Evolutionary conservation across 805 yeast species (phyloP), one percentile per base, ranked within the genome.

Genomic region (Ogataea ganodermae): DNA sequence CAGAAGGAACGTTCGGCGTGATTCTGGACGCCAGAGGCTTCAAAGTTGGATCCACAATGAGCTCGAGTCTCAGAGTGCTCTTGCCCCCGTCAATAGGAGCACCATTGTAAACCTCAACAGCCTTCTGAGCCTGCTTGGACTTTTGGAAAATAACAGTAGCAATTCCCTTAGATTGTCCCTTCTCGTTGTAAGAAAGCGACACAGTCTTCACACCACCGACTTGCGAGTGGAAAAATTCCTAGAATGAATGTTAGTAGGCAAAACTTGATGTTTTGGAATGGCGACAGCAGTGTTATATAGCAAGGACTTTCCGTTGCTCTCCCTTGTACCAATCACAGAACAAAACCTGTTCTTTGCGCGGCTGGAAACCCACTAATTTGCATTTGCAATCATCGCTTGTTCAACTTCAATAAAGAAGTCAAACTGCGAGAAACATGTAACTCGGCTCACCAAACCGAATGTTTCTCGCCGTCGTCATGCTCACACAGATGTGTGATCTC

Each of bases 21-120:
- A 89, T 84, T 76, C 96, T 84, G 14, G 86, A 74, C 44, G 89
- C 75, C 60, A 89, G 78, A 24, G 90, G 84, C 69, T 77, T 83
- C 68, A 79, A 80, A 57, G 83, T 73, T 57, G 97, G 96, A 66
- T 91, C 97, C 61, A 89, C 76, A 57, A 92, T 80, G 62, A 94
- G 74, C 70, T 90, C 97, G 45, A 80, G 71, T 69, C 79, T 86
- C 76, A 94, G 79, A 67, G 76, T 85, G 56, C 80, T 68, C 51
- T 83, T 78, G 51, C 97, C 97, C 46, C 84, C 84, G 65, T 94
- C 99, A 60, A 94, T 87, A 62, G 96, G 91, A 37, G 96, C 92
- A 63, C 94, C 92, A 69, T 92, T 87, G 74, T 85, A 92, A 62
- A 83, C 84, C 62, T 82, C 80, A 61, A 87, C 87, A 42, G 97